These are phyloP conservation scores for Fusarium longipes DNA, from an alignment of 2,329 filamentous ascomycete species.

Conservation along the genomic window DNA sequence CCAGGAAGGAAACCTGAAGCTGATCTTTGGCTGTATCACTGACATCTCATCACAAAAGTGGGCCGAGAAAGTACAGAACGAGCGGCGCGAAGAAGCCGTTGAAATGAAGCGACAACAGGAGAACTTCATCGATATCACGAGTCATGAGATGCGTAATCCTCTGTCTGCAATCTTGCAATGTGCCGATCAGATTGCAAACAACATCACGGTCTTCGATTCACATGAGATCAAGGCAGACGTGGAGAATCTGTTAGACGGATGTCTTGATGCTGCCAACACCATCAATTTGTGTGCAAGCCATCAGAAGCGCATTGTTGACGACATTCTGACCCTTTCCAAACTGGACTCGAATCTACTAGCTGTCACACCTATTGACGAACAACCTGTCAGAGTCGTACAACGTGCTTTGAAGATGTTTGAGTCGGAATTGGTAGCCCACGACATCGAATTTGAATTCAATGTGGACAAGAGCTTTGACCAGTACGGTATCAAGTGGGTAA, in stretches of 20 bases:
- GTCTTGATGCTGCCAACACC: slow-evolving; percentile 81
- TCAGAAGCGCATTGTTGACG: slow-evolving; percentile 78
- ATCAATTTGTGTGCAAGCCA: slow-evolving; percentile 84
- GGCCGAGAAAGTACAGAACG: slow-evolving; percentile 82
- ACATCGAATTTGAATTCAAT: slow-evolving; percentile 76
- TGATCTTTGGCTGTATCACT: slow-evolving; percentile 83
- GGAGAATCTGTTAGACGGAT: slow-evolving; percentile 62
- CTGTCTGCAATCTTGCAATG: slow-evolving; percentile 80
- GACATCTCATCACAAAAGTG: slow-evolving; percentile 89
- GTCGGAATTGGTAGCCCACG: slow-evolving; percentile 76
- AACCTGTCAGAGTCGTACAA: slow-evolving; percentile 75
- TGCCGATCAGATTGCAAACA: slow-evolving; percentile 74
- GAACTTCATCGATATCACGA: slow-evolving; percentile 80
- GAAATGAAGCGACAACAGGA: slow-evolving; percentile 80
- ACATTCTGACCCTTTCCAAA: slow-evolving; percentile 74
- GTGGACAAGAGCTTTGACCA: slow-evolving; percentile 75
- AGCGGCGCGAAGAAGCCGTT: slow-evolving; percentile 81
- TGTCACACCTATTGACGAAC: slow-evolving; percentile 76
- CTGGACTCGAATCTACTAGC: slow-evolving; percentile 77
- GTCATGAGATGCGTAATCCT: slow-evolving; percentile 81
- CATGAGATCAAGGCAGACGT: slow-evolving; percentile 56
- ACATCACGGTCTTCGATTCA: slow-evolving; percentile 58
- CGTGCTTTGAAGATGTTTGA: slow-evolving; percentile 83
- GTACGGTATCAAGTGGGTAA: slow-evolving; percentile 76
- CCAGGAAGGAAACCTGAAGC: slow-evolving; percentile 72